Conservation (phyloP, 176 grass and related monocot genomes). For the Alopecurus myosuroides region DNA sequence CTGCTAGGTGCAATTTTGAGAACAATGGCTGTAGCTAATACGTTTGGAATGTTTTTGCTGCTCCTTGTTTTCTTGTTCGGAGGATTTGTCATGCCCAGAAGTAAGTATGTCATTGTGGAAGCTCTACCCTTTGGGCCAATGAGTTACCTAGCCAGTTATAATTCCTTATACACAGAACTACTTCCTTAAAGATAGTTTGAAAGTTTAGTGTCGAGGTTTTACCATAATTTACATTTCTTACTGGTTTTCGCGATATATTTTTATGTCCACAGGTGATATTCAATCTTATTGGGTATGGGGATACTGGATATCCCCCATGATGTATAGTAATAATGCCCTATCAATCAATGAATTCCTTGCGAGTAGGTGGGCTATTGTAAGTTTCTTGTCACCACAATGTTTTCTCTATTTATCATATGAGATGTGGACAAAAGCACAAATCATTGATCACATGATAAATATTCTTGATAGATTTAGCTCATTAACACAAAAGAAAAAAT, state of each 20-base stretch:
- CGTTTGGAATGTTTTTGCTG: no score
- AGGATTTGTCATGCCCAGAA: no score
- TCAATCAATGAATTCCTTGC: conserved; percentile 63
- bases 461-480: not conserved
- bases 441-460: not conserved
- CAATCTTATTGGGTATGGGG: conserved; percentile 53
- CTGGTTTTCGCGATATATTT: not conserved
- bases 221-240: not conserved
- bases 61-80: no score
- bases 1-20: no score
- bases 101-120: no score
- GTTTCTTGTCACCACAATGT: not conserved
- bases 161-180: no score
- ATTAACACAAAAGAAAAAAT: not conserved
- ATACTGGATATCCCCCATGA: conserved; percentile 57
- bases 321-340: conserved; percentile 54
- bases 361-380: conserved; percentile 41
- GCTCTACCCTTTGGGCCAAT: no score
- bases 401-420: not conserved
- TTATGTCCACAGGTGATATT: conserved; percentile 8
- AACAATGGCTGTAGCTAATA: no score
- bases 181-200: not conserved
- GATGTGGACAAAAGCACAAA: not conserved
- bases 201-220: not conserved
- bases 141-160: no score